phyloP scores from a whole-genome alignment of 129 eudicot species.

The Tanacetum coccineum region DNA sequence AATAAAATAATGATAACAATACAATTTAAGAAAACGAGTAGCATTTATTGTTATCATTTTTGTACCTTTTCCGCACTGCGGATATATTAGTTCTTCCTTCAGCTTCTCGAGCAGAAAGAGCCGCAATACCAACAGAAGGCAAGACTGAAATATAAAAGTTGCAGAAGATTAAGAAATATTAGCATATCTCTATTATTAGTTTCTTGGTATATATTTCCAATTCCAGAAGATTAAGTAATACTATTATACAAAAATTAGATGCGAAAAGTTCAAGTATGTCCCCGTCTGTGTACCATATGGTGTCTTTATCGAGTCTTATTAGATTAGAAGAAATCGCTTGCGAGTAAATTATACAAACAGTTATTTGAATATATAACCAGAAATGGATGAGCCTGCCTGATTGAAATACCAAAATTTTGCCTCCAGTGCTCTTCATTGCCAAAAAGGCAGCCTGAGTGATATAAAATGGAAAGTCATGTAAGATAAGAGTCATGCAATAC shows the following conservation, averaged over 20 bases:
- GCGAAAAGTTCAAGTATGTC: slow-evolving; percentile 8
- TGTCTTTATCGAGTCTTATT: not conserved
- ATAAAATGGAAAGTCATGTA: slow-evolving; percentile 19
- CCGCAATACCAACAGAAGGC: slow-evolving; percentile 88
- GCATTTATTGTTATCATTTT: not conserved
- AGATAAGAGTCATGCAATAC: not conserved
- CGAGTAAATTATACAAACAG: not conserved
- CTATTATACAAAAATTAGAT: not conserved
- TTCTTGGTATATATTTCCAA: not conserved
- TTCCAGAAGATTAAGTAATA: slow-evolving; percentile 3
- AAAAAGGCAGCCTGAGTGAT: slow-evolving; percentile 78
- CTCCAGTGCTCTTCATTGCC: slow-evolving; percentile 98
- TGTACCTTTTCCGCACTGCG: slow-evolving; percentile 90
- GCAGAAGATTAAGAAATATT: not conserved
- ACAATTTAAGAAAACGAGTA: not conserved
- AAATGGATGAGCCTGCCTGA: slow-evolving; percentile 54
- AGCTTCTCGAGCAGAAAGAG: slow-evolving; percentile 97
- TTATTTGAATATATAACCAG: slow-evolving; percentile 4
- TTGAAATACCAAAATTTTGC: slow-evolving; percentile 94
- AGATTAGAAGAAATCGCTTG: not conserved
- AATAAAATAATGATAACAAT: not conserved
- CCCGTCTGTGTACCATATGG: not conserved
- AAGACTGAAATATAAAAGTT: slow-evolving; percentile 46
- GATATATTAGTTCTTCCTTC: slow-evolving; percentile 92
- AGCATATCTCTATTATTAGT: not conserved